phyloP scores from a whole-genome alignment of 345 rosid genomes.

The Angophora floribunda region DNA sequence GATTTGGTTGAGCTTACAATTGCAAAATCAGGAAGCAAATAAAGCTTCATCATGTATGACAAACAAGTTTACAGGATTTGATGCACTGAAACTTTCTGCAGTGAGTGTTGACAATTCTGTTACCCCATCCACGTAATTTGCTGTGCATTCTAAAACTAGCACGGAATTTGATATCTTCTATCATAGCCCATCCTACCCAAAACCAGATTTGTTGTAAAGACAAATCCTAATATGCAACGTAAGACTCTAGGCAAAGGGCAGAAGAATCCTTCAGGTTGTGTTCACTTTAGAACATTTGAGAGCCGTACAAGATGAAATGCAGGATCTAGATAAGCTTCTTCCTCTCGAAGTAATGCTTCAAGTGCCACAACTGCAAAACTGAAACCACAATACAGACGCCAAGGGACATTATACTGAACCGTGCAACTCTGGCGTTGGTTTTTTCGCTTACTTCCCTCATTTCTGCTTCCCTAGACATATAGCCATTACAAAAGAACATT shows the following conservation, averaged over 20 bases:
- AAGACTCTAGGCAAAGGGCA: neutral
- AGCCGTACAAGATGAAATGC: neutral
- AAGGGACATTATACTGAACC: constrained; percentile 71
- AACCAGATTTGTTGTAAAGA: neutral
- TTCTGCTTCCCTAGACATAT: constrained; percentile 51
- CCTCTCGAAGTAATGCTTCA: constrained; percentile 46
- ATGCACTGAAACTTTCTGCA: neutral
- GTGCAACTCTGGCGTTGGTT: constrained; percentile 67
- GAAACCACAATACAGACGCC: constrained; percentile 51
- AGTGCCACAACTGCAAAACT: constrained; percentile 44
- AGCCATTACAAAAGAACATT: neutral
- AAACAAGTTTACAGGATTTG: neutral
- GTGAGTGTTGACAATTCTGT: neutral
- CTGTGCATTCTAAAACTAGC: neutral
- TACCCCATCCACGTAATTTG: neutral
- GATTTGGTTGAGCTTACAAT: neutral
- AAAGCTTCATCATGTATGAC: neutral
- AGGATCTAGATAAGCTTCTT: constrained; percentile 55
- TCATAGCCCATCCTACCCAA: neutral
- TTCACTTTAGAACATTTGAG: neutral
- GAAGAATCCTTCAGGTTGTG: neutral
- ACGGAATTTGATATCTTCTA: neutral
- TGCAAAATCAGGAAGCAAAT: neutral
- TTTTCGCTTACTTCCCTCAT: constrained; percentile 69
- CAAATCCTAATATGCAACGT: neutral